phyloP scores from a whole-genome alignment of 1,284 basidiomycete species.

The Moesziomyces antarcticus region DNA sequence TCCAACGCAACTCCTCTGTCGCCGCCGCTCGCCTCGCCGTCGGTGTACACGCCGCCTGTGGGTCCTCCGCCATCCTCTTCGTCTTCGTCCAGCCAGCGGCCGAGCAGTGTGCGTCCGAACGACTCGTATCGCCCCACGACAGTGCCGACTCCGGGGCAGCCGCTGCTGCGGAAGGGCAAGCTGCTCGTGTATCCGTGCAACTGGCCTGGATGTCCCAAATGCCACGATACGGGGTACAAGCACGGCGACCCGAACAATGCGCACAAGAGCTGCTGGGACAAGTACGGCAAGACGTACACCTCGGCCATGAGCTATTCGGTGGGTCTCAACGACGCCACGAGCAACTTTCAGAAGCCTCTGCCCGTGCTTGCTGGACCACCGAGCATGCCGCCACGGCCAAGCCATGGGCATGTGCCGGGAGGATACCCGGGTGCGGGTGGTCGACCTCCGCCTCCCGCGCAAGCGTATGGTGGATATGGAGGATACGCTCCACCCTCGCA shows the following conservation, averaged over 20 bases:
- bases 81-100: slow-evolving; percentile 8
- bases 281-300: slow-evolving; percentile 46
- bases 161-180: slow-evolving; percentile 46
- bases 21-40: slow-evolving; percentile 8
- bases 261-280: slow-evolving; percentile 50
- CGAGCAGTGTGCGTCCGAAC: slow-evolving; percentile 3
- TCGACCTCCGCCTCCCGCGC: not conserved
- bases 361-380: slow-evolving; percentile 18
- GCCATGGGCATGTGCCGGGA: slow-evolving; percentile 32
- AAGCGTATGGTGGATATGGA: slow-evolving; percentile 17
- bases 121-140: slow-evolving; percentile 42
- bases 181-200: slow-evolving; percentile 45
- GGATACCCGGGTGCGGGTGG: slow-evolving; percentile 34
- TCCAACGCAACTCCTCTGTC: slow-evolving; percentile 8
- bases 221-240: slow-evolving; percentile 52
- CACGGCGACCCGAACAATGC: slow-evolving; percentile 50
- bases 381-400: slow-evolving; percentile 7
- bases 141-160: slow-evolving; percentile 45
- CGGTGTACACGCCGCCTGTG: slow-evolving; percentile 19
- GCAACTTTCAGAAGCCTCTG: slow-evolving; percentile 39
- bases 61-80: slow-evolving; percentile 22
- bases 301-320: slow-evolving; percentile 43
- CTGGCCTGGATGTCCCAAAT: slow-evolving; percentile 49
- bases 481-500: slow-evolving; percentile 8
- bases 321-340: slow-evolving; percentile 23